Percentiles rank a stretch among this genome's conserved stretches.
phyloP scores from a whole-genome alignment of 2,329 filamentous ascomycete genomes.

The Colletotrichum incanum region DNA sequence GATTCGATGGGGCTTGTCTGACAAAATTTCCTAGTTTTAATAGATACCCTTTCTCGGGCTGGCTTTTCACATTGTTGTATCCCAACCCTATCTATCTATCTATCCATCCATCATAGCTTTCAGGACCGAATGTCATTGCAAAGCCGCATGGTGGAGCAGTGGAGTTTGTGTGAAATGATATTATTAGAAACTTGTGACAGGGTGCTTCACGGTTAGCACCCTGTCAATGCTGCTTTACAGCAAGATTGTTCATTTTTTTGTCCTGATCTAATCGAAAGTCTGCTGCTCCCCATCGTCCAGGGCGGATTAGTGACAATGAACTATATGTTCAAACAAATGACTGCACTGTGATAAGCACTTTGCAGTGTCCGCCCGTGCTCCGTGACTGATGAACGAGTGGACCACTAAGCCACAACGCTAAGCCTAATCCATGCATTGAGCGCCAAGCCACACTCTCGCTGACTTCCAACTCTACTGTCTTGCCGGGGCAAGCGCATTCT shows the following conservation, averaged over 20 bases:
- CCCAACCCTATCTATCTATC: too few species aligned
- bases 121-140: neutral
- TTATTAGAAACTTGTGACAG: neutral
- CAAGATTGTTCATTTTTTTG: neutral
- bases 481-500: conserved; percentile 17
- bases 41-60: neutral
- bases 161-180: neutral
- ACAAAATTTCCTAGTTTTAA: too few species aligned
- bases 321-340: neutral
- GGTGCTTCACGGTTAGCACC: neutral
- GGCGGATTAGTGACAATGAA: too few species aligned
- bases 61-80: neutral
- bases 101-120: neutral
- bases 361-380: conserved; percentile 3
- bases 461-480: conserved; percentile 36
- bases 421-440: conserved; percentile 20
- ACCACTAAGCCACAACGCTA: conserved; percentile 41
- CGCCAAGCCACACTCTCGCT: conserved; percentile 40
- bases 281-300: neutral
- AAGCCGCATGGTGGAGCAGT: neutral
- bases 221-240: neutral
- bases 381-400: conserved; percentile 25
- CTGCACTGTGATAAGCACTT: neutral
- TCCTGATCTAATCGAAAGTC: neutral
- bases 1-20: too few species aligned